phyloP scores from a whole-genome alignment of 2,329 filamentous ascomycete genomes.

The Berkeleyomyces basicola region DNA sequence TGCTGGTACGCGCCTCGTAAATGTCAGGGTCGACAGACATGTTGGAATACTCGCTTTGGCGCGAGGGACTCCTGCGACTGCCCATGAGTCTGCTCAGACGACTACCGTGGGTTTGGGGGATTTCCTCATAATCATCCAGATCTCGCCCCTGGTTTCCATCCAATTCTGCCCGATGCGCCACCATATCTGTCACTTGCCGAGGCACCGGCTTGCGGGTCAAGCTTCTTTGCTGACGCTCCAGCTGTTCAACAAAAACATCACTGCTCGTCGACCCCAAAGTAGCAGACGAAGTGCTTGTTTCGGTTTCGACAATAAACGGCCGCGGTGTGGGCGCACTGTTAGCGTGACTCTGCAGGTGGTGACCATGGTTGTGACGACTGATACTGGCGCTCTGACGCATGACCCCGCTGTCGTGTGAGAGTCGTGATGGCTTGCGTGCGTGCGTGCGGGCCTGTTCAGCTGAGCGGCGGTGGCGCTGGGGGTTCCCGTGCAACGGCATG shows the following conservation, averaged over 20 bases:
- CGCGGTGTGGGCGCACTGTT: background rate
- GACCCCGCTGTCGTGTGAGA: background rate
- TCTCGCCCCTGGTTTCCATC: background rate
- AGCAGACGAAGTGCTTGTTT: background rate
- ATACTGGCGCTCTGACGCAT: background rate
- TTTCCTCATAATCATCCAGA: slow-evolving; percentile 1
- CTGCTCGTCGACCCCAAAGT: background rate
- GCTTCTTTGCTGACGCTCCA: background rate
- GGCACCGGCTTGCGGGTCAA: slow-evolving; percentile 6
- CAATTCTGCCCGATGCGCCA: background rate
- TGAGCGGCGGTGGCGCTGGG: background rate
- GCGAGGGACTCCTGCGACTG: slow-evolving; percentile 1
- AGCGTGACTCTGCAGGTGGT: background rate
- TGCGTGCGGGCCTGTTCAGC: background rate
- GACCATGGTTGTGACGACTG: background rate
- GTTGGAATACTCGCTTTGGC: slow-evolving; percentile 8
- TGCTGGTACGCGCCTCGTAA: background rate
- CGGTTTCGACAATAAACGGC: background rate
- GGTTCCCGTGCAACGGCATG: background rate
- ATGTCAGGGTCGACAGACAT: slow-evolving; percentile 1
- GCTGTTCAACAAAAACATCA: slow-evolving; percentile 9
- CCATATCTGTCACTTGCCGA: background rate
- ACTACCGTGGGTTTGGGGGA: background rate
- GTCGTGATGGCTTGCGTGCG: background rate
- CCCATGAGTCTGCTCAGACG: background rate